Evolutionary conservation across 164 flowering plant species (phyloP).

Genomic region (Vitis rotundifolia): DNA sequence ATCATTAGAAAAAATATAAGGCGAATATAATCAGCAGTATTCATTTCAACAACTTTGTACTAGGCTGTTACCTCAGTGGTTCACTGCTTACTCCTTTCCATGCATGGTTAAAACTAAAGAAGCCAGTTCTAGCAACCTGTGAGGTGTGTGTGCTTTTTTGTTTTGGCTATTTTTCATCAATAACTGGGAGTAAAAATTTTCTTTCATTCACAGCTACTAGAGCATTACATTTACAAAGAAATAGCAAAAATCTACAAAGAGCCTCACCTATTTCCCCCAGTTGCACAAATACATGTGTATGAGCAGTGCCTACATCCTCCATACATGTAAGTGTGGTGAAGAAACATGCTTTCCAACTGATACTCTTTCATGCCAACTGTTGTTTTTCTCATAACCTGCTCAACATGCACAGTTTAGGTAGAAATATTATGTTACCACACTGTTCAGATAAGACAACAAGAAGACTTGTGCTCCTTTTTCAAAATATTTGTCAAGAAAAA

Average conservation of each 20-base stretch:
- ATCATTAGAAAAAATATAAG: too few species aligned
- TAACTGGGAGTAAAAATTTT: background rate
- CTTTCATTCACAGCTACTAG: background rate
- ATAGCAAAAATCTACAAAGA: background rate
- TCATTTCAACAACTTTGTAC: too few species aligned
- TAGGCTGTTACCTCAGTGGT: too few species aligned
- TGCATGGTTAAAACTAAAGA: too few species aligned
- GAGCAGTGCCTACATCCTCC: constrained; percentile 96
- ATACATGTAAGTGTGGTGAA: constrained; percentile 88
- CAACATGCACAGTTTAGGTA: constrained; percentile 2
- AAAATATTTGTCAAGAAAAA: too few species aligned
- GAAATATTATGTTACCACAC: too few species aligned
- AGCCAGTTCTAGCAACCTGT: background rate
- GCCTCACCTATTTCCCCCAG: constrained; percentile 82
- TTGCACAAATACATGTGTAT: constrained; percentile 94
- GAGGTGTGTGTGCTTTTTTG: background rate
- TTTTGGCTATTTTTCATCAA: background rate
- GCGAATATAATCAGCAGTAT: too few species aligned
- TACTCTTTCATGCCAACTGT: constrained; percentile 83
- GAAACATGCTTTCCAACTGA: constrained; percentile 89
- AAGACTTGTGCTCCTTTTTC: too few species aligned
- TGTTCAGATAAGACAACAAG: too few species aligned
- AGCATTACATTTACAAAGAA: background rate
- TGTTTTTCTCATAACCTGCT: constrained; percentile 79
- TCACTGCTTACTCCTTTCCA: background rate